Percentiles rank a stretch among this genome's conserved stretches.
These are phyloP conservation scores for Diutina ranongensis DNA, from an alignment of 1,139 yeast genomes.

Conservation along the genomic window DNA sequence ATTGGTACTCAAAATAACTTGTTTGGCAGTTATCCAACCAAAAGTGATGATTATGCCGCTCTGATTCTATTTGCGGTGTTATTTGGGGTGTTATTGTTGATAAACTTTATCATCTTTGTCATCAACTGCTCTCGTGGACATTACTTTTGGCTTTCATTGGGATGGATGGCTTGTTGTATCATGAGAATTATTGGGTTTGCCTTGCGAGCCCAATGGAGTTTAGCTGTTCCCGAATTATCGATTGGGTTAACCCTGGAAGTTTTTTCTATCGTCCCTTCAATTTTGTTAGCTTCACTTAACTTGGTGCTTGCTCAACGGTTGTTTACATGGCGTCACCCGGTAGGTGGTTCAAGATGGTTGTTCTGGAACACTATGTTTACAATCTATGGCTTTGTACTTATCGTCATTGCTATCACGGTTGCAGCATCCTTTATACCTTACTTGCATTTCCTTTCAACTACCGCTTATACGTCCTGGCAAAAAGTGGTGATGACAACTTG, in stretches of 20 bases:
- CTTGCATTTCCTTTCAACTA: constrained; percentile 31
- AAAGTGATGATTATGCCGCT: constrained; percentile 44
- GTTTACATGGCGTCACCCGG: constrained; percentile 78
- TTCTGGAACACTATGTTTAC: constrained; percentile 46
- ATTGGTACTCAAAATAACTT: constrained; percentile 34
- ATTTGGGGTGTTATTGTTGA: constrained; percentile 36
- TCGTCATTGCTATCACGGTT: constrained; percentile 42
- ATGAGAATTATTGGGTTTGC: constrained; percentile 51
- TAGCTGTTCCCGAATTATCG: constrained; percentile 30
- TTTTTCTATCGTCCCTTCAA: constrained; percentile 44
- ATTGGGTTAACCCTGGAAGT: constrained; percentile 53
- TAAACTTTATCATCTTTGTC: constrained; percentile 39
- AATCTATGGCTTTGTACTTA: constrained; percentile 43
- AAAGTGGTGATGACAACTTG: constrained; percentile 7
- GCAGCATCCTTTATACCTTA: constrained; percentile 58
- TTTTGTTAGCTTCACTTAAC: constrained; percentile 45
- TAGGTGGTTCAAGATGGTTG: constrained; percentile 45
- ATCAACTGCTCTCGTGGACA: constrained; percentile 51
- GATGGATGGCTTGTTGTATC: constrained; percentile 41
- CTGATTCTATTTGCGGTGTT: constrained; percentile 45
- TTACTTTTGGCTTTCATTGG: constrained; percentile 45
- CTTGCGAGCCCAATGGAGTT: constrained; percentile 48
- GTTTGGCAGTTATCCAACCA: constrained; percentile 59
- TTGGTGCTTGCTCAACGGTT: constrained; percentile 65
- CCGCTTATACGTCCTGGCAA: neutral